Conservation (phyloP, 371 early-diverging fungal genomes). For the Mucor velutinosus region DNA sequence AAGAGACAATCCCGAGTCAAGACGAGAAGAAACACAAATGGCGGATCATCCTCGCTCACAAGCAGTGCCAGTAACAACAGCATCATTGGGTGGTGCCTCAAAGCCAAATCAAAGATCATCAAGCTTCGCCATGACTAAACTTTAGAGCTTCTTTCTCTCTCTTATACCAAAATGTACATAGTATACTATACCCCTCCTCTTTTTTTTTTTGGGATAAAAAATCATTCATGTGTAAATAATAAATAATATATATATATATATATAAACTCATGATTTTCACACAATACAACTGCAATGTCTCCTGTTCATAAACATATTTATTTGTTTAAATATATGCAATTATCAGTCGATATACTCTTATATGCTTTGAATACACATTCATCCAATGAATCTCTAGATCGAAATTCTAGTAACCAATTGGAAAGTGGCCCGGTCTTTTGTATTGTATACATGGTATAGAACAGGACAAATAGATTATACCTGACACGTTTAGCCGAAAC, state of each 20-base stretch:
- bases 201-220: not conserved
- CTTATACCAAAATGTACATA: not conserved
- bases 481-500: not conserved
- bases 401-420: not conserved
- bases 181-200: not conserved
- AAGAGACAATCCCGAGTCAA: not conserved
- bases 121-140: not conserved
- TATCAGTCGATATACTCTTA: not conserved
- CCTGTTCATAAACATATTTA: slow-evolving; percentile 1
- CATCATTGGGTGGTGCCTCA: slow-evolving; percentile 8
- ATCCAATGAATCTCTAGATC: not conserved
- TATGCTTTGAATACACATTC: not conserved
- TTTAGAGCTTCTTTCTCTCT: not conserved
- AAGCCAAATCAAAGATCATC: slow-evolving; percentile 8
- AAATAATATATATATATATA: not conserved
- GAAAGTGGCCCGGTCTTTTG: not conserved
- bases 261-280: not conserved
- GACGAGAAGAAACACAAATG: slow-evolving; percentile 1
- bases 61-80: not conserved
- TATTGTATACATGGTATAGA: not conserved
- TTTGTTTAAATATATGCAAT: not conserved
- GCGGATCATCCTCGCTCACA: not conserved
- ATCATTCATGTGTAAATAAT: not conserved
- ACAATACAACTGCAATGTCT: not conserved
- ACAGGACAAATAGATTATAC: not conserved